A percentile compares a stretch with the other conserved stretches of the same genome.
phyloP scores from a whole-genome alignment of 2,329 filamentous ascomycete species.

The Ilyonectria mors-panacis region DNA sequence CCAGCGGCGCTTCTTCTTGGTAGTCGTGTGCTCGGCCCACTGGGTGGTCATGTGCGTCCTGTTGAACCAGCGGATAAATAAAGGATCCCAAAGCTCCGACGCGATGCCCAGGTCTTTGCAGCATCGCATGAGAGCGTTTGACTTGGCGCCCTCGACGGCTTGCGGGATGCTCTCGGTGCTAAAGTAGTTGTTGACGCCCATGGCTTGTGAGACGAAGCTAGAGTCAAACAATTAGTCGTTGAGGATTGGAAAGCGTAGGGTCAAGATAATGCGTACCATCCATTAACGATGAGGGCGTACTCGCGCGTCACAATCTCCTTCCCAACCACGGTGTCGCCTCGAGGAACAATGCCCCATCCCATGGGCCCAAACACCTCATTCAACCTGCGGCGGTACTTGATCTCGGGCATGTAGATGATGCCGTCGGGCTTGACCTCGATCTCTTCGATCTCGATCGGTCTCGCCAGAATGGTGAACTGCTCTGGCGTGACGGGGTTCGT shows the following conservation, averaged over 20 bases:
- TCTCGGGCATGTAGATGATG: conserved; percentile 96
- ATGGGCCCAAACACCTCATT: conserved; percentile 95
- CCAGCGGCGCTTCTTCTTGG: conserved; percentile 91
- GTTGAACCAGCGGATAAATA: conserved; percentile 89
- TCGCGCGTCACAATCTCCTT: conserved; percentile 87
- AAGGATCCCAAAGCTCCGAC: conserved; percentile 95
- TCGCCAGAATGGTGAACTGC: conserved; percentile 77
- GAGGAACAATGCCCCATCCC: conserved; percentile 93
- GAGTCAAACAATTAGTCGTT: conserved; percentile 10
- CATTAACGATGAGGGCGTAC: conserved; percentile 91
- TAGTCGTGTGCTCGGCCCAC: conserved; percentile 90
- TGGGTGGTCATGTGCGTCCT: conserved; percentile 82
- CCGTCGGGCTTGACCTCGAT: conserved; percentile 98
- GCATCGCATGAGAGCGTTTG: conserved; percentile 97
- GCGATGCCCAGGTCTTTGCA: conserved; percentile 98
- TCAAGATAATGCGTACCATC: conserved; percentile 71
- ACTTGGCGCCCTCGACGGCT: conserved; percentile 96
- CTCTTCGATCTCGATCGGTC: conserved; percentile 78
- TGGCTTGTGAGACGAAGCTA: conserved; percentile 91
- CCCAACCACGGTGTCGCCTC: conserved; percentile 89
- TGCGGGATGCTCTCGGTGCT: conserved; percentile 90
- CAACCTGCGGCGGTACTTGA: conserved; percentile 94
- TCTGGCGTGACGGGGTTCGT: conserved; percentile 79
- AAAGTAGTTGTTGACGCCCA: conserved; percentile 97
- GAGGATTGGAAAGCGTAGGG: background rate